Percentiles rank a stretch among this genome's conserved stretches.
Evolutionary conservation across 164 flowering plant genomes (phyloP).

Genomic region (Cinnamomum chago): DNA sequence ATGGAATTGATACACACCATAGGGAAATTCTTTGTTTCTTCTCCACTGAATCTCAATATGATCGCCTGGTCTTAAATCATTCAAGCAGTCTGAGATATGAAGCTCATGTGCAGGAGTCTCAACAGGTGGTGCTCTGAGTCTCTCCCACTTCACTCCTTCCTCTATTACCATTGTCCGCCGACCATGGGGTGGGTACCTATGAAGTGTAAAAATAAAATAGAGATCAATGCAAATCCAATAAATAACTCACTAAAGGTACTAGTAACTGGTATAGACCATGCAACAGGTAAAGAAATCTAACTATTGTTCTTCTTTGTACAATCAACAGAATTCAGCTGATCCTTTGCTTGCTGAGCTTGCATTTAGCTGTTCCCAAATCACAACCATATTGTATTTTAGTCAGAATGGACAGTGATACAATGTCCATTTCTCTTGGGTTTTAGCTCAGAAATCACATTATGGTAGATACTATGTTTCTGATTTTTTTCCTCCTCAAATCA

Average conservation of each 20-base stretch:
- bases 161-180: constrained; percentile 44
- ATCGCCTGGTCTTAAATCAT: constrained; percentile 75
- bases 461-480: background rate
- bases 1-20: constrained; percentile 41
- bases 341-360: background rate
- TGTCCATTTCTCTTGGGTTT: background rate
- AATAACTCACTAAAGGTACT: background rate
- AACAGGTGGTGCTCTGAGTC: constrained; percentile 69
- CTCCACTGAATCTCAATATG: constrained; percentile 97
- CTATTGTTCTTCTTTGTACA: background rate
- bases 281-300: too few species aligned
- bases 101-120: constrained; percentile 62
- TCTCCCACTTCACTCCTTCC: constrained; percentile 68
- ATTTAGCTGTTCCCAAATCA: background rate
- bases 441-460: background rate
- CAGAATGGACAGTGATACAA: too few species aligned
- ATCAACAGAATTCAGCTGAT: background rate
- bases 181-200: constrained; percentile 53
- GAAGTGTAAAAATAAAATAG: constrained; percentile 6
- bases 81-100: constrained; percentile 64
- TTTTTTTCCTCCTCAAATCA: background rate
- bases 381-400: background rate
- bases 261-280: too few species aligned
- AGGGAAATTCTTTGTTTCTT: constrained; percentile 77
- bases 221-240: constrained; percentile 2